Conservation (phyloP, 164 flowering plant species). For the Chimonanthus praecox region DNA sequence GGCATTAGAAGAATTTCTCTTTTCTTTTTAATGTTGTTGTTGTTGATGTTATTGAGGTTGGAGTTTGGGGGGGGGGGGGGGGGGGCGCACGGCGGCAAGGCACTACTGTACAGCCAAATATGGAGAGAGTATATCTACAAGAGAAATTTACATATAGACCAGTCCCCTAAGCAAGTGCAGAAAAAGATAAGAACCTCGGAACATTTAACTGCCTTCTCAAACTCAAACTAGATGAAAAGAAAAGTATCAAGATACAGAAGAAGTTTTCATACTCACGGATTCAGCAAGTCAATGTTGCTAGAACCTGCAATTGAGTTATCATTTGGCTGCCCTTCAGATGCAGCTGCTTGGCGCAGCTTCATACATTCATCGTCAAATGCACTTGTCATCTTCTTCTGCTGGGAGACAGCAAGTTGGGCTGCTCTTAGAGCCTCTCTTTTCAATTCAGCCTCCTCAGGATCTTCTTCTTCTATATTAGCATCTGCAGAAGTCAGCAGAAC, state of each 20-base stretch:
- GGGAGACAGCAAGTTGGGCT: constrained; percentile 92
- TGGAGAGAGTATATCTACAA: too few species aligned
- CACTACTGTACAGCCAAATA: too few species aligned
- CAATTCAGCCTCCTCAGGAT: constrained; percentile 80
- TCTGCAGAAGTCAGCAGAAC: constrained; percentile 27
- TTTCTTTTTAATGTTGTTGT: too few species aligned
- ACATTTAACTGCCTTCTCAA: background rate
- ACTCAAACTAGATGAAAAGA: background rate
- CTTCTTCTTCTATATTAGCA: constrained; percentile 43
- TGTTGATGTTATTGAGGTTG: too few species aligned
- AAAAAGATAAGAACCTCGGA: background rate
- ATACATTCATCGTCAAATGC: constrained; percentile 82
- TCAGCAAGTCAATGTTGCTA: constrained; percentile 74
- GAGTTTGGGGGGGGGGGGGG: too few species aligned
- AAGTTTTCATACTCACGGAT: constrained; percentile 60
- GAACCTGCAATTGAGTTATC: constrained; percentile 68
- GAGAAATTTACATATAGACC: too few species aligned
- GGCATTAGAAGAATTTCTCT: too few species aligned
- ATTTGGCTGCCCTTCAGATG: constrained; percentile 33
- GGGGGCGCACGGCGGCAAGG: too few species aligned
- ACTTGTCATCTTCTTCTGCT: constrained; percentile 79
- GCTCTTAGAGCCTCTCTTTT: constrained; percentile 78
- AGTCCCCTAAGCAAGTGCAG: too few species aligned
- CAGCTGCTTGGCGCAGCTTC: constrained; percentile 69
- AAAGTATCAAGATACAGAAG: background rate